phyloP scores from a whole-genome alignment of 306 rosid species.

The Sesbania bispinosa region DNA sequence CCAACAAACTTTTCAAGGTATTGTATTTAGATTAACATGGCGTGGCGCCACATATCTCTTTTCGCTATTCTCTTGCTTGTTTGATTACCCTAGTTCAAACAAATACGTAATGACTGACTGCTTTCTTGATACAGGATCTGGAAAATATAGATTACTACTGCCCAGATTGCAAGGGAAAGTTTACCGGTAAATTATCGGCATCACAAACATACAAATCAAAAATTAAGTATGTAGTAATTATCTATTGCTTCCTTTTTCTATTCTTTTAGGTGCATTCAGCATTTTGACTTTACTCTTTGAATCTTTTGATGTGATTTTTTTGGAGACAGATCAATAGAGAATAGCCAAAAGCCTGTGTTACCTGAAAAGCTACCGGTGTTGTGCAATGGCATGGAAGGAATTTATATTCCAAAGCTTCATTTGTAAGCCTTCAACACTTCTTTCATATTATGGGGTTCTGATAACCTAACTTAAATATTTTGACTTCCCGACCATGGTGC shows the following conservation, averaged over 20 bases:
- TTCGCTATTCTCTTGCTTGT: conserved; percentile 15
- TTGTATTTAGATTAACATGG: conserved; percentile 1
- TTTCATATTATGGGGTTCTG: not conserved
- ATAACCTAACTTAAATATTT: not conserved
- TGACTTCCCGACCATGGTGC: not conserved
- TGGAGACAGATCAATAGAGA: conserved; percentile 48
- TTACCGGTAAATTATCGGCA: conserved; percentile 34
- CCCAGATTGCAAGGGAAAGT: conserved; percentile 76
- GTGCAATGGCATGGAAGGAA: conserved; percentile 89
- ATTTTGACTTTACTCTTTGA: conserved; percentile 15
- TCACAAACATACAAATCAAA: conserved; percentile 39
- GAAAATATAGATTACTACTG: conserved; percentile 68
- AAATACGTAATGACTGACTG: conserved; percentile 6
- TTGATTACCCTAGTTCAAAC: conserved; percentile 23
- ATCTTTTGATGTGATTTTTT: conserved; percentile 23
- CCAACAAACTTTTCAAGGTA: conserved; percentile 67
- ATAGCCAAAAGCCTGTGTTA: conserved; percentile 18
- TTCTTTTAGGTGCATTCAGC: not conserved
- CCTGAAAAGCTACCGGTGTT: conserved; percentile 71
- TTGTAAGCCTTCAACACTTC: conserved; percentile 52
- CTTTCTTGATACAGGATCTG: conserved; percentile 54
- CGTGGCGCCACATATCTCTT: not conserved
- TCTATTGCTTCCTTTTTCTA: conserved; percentile 2
- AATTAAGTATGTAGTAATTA: conserved; percentile 42
- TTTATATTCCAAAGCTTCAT: conserved; percentile 64